Evolutionary conservation across 139 green algal genomes (phyloP), one percentile per base, ranked within the genome.

Genomic region (Coelastrella sp.): DNA sequence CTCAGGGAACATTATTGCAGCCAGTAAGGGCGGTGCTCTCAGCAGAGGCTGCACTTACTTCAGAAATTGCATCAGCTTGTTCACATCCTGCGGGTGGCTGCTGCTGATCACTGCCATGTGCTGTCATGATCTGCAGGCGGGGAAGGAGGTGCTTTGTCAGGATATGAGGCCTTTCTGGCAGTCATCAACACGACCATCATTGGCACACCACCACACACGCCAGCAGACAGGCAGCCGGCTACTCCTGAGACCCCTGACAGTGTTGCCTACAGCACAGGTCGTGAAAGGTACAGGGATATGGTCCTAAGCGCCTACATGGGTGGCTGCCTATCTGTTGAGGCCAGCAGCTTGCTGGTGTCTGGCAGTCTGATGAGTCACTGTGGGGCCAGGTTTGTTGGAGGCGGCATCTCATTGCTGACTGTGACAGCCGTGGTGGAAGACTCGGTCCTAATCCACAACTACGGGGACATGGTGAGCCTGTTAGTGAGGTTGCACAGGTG

Each of bases 101-200:
- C 14, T 15, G 14, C 11, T 70, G 63, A 70, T 15, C 14, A 15
- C 63, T 20, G 14, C 63, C 63, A 70, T 12, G 68, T 19, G 24
- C 10, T 17, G n/a, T 76, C 24, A 17, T 80, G 20, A 25, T 10
- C 7, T 79, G 63, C 65, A 87, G 82, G 82, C 20, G 82, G 82
- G 7, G 27, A 87, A 49, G 82, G 82, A 7, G 82, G 82, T 10
- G 35, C 82, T 0, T 6, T 87, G 27, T 27, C 24, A 6, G 82
- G 49, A 9, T 70, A 79, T 12, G 19, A 65, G n/a, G 59, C 19
- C 27, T 87, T 79, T 27, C 27, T 87, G 14, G 82, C 82, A 12
- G 65, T 87, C 63, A 78, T 87, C 82, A 87, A 87, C 82, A 84
- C 56, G 8, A 84, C 78, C 15, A 14, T 84, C 49, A 68, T 66